phyloP scores from a whole-genome alignment of 352 stramenopile genomes.

The Phytopythium aichiense region DNA sequence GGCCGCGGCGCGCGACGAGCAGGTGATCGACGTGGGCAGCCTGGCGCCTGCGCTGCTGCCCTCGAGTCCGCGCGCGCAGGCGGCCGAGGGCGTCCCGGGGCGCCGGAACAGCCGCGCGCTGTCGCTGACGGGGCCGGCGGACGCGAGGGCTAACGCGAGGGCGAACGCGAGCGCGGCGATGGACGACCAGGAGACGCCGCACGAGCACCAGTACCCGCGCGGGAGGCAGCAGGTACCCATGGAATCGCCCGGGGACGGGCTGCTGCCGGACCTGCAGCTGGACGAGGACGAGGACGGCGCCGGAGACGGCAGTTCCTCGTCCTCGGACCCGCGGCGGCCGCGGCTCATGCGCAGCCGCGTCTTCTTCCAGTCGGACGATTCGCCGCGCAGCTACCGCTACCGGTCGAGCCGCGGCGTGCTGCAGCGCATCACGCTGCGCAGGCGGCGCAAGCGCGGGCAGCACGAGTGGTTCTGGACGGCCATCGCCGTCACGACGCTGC shows the following conservation, averaged over 20 bases:
- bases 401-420: slow-evolving; percentile 36
- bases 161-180: slow-evolving; percentile 11
- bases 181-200: slow-evolving; percentile 15
- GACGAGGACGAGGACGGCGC: slow-evolving; percentile 11
- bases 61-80: slow-evolving; percentile 1
- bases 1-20: slow-evolving; percentile 10
- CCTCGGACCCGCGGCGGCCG: slow-evolving; percentile 23
- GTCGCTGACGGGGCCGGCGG: slow-evolving; percentile 14
- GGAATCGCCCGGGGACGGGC: slow-evolving; percentile 57
- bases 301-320: background rate
- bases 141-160: slow-evolving; percentile 9
- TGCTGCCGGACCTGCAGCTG: slow-evolving; percentile 30
- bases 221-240: slow-evolving; percentile 60
- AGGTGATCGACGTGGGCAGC: slow-evolving; percentile 43
- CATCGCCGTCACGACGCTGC: slow-evolving; percentile 59
- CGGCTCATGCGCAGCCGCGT: slow-evolving; percentile 30
- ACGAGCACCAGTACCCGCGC: slow-evolving; percentile 49
- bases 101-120: slow-evolving; percentile 13
- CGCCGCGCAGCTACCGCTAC: slow-evolving; percentile 21
- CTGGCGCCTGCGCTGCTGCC: slow-evolving; percentile 16
- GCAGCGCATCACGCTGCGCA: slow-evolving; percentile 54
- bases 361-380: slow-evolving; percentile 45
- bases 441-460: slow-evolving; percentile 39
- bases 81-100: slow-evolving; percentile 4
- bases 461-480: slow-evolving; percentile 70